Evolutionary conservation across 257 asterid species (phyloP).

Genomic region (Buddleja alternifolia): DNA sequence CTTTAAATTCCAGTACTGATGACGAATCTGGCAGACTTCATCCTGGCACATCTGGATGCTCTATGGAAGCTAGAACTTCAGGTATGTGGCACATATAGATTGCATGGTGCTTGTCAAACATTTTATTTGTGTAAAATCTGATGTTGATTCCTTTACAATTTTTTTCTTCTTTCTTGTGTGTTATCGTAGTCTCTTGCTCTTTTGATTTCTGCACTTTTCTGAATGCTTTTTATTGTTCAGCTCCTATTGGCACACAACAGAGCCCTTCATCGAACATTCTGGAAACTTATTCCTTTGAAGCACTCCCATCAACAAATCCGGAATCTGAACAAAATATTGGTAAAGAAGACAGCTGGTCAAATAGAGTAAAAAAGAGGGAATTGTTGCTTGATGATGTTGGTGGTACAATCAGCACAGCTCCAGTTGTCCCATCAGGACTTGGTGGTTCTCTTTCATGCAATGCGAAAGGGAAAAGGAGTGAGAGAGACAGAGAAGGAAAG

Average conservation of each 20-base stretch:
- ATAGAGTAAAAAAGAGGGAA: constrained; percentile 69
- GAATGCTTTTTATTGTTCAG: constrained; percentile 47
- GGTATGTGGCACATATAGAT: constrained; percentile 42
- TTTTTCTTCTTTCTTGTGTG: constrained; percentile 4
- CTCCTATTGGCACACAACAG: constrained; percentile 63
- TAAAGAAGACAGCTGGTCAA: constrained; percentile 60
- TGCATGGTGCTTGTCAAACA: constrained; percentile 26
- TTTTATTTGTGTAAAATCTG: constrained; percentile 12
- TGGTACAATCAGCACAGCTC: constrained; percentile 46
- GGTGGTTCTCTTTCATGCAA: constrained; percentile 70
- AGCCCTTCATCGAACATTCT: constrained; percentile 67
- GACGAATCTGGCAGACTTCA: constrained; percentile 55
- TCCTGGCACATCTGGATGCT: constrained; percentile 53
- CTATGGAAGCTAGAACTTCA: constrained; percentile 68
- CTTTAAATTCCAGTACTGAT: constrained; percentile 50
- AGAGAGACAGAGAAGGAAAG: constrained; percentile 82
- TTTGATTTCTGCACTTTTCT: constrained; percentile 21
- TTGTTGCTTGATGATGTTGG: constrained; percentile 76
- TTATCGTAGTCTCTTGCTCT: constrained; percentile 13
- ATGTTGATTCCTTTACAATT: constrained; percentile 12
- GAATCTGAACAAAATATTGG: constrained; percentile 54
- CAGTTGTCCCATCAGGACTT: constrained; percentile 52
- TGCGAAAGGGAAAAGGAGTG: constrained; percentile 92
- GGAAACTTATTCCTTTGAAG: constrained; percentile 58
- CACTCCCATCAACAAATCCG: constrained; percentile 42